Evolutionary conservation across 495 filamentous ascomycete genomes (phyloP).

Genomic region (Evansstolkia leycettana): DNA sequence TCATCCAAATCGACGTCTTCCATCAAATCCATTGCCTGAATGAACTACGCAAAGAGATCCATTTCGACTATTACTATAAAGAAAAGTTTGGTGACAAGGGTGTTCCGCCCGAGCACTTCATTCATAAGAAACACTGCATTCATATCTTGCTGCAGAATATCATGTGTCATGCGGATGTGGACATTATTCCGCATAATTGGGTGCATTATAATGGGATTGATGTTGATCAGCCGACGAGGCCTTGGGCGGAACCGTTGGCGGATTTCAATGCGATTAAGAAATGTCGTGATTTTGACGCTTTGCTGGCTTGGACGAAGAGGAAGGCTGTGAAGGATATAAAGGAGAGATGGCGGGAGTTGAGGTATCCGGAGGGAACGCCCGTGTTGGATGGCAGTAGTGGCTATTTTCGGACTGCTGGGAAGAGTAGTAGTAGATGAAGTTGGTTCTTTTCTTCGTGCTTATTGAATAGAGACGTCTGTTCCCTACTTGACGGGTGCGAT

Average conservation of each 20-base stretch:
- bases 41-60: conserved; percentile 10
- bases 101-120: background rate
- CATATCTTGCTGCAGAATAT: conserved; percentile 22
- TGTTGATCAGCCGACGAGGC: conserved; percentile 14
- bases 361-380: too few species aligned
- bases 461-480: too few species aligned
- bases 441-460: too few species aligned
- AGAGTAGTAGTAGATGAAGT: too few species aligned
- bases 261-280: conserved; percentile 21
- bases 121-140: conserved; percentile 21
- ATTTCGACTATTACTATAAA: conserved; percentile 18
- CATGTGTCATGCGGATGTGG: conserved; percentile 19
- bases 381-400: too few species aligned
- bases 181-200: conserved; percentile 16
- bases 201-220: background rate
- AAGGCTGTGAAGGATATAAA: conserved; percentile 1
- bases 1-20: conserved; percentile 21
- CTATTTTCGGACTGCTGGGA: too few species aligned
- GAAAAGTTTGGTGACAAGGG: background rate
- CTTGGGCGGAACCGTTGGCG: conserved; percentile 13
- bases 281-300: conserved; percentile 12
- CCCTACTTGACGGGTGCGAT: too few species aligned
- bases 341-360: too few species aligned
- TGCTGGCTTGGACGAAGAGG: conserved; percentile 7
- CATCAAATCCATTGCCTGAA: conserved; percentile 25